Base-by-base conservation (phyloP, 2,329 filamentous ascomycete species). In the Stromatinia cepivora region DNA sequence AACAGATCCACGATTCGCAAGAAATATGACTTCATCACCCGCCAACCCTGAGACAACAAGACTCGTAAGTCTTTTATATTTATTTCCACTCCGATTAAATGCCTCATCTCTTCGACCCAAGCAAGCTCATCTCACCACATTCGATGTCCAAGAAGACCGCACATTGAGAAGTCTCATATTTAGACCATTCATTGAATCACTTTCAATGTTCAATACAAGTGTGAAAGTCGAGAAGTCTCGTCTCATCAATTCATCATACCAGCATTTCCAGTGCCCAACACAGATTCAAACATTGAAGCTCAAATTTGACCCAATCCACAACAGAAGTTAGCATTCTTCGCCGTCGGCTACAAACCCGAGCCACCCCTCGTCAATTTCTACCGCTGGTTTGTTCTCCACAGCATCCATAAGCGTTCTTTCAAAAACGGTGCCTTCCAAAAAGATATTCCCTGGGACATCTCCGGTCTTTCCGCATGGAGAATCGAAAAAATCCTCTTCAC, bases 371-470 rank as follows among this genome's bases (percentile, higher is more conserved):
- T 50, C 10, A 39, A 34, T 5, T 68, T 68, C 13, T 68, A 68
- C 57, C 66, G 66, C 34, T 68, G 66, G 66, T 68, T 63, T 13
- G 50, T 68, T 15, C 66, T 68, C 34, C 58, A 68, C 34, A 39
- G 50, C 36, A 68, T 68, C 58, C 66, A 68, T 20, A 68, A 68
- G 28, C 66, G 66, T 22, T 13, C 22, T 17, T 63, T 68, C 20
- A 68, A 68, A 13, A 22, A 68, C 22, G 48, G 57, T 4, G 13
- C 31, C 20, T 62, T 68, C 10, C 22, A 15, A 22, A 1, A 7
- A 6, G 15, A 17, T 10, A 68, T 68, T 17, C 66, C 66, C 9
- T 63, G 46, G 57, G 34, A 54, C 4, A 34, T 28, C 36, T 9
- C n/a, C 13, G 66, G 66, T 1, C 6, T 17, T 9, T 39, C 13